Evolutionary conservation across 345 rosid species (phyloP).

Genomic region (Brassica incana): DNA sequence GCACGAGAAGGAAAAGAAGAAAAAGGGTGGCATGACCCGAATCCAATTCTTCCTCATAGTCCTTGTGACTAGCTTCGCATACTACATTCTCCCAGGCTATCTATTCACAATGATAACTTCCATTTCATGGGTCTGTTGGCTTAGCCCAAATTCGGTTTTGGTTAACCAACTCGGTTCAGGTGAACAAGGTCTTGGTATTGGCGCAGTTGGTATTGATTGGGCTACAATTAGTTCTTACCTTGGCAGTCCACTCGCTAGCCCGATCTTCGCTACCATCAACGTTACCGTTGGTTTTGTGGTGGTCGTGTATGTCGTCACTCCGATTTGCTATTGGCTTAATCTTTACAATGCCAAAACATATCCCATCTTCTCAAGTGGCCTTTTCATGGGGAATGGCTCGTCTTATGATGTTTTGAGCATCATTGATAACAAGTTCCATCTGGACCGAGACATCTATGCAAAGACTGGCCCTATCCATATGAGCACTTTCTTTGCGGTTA

Average conservation of each 20-base stretch:
- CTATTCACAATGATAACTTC: slow-evolving; percentile 53
- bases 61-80: slow-evolving; percentile 60
- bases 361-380: slow-evolving; percentile 56
- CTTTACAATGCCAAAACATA: slow-evolving; percentile 68
- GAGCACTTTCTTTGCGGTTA: slow-evolving; percentile 74
- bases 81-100: slow-evolving; percentile 67
- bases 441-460: slow-evolving; percentile 52
- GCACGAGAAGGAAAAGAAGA: slow-evolving; percentile 59
- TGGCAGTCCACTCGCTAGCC: slow-evolving; percentile 83
- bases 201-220: slow-evolving; percentile 79
- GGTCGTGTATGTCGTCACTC: slow-evolving; percentile 62
- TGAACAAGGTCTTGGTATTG: slow-evolving; percentile 70
- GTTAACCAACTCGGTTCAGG: slow-evolving; percentile 84
- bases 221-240: slow-evolving; percentile 66
- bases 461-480: slow-evolving; percentile 54
- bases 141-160: slow-evolving; percentile 58
- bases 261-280: slow-evolving; percentile 75
- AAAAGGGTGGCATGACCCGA: slow-evolving; percentile 48
- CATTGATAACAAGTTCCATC: slow-evolving; percentile 55
- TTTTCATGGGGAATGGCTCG: slow-evolving; percentile 56
- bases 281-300: slow-evolving; percentile 56
- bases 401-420: slow-evolving; percentile 56
- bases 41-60: slow-evolving; percentile 67
- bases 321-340: slow-evolving; percentile 63
- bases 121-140: slow-evolving; percentile 87